Evolutionary conservation across 305 asterid species (phyloP).

Genomic region (Solanum hybrid): DNA sequence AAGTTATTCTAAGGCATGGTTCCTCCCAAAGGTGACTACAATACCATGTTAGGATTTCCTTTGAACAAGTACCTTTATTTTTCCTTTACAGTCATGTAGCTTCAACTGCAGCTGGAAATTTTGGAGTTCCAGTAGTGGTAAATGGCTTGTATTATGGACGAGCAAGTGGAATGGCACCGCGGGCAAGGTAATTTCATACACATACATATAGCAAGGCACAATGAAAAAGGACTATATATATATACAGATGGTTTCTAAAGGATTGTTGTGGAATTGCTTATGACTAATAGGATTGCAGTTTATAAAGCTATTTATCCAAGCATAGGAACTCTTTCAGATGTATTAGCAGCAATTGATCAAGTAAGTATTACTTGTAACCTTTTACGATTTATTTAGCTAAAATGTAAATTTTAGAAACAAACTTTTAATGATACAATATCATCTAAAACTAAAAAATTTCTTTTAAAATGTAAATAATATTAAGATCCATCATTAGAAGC

Average conservation of each 20-base stretch:
- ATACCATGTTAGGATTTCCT: too few relatives aligned
- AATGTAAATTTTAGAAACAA: background rate
- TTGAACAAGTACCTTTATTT: background rate
- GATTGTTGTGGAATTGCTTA: background rate
- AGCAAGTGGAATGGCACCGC: slow-evolving; percentile 96
- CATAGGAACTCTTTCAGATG: slow-evolving; percentile 72
- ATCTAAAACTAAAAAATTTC: too few relatives aligned
- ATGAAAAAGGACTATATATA: background rate
- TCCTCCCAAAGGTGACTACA: too few relatives aligned
- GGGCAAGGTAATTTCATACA: slow-evolving; percentile 45
- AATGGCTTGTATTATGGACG: slow-evolving; percentile 78
- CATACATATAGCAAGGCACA: background rate
- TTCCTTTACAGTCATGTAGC: slow-evolving; percentile 65
- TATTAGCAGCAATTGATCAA: slow-evolving; percentile 87
- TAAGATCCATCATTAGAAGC: background rate
- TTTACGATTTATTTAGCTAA: background rate
- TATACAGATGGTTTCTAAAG: background rate
- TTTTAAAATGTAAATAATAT: background rate
- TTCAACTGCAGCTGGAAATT: slow-evolving; percentile 86
- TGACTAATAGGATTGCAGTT: slow-evolving; percentile 56
- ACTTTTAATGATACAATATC: background rate
- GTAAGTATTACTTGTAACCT: slow-evolving; percentile 23
- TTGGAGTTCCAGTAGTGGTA: slow-evolving; percentile 76
- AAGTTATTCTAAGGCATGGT: too few relatives aligned
- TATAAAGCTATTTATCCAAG: slow-evolving; percentile 89